Base-by-base conservation (phyloP, 2,329 filamentous ascomycete genomes). In the Diaporthe humulicola region DNA sequence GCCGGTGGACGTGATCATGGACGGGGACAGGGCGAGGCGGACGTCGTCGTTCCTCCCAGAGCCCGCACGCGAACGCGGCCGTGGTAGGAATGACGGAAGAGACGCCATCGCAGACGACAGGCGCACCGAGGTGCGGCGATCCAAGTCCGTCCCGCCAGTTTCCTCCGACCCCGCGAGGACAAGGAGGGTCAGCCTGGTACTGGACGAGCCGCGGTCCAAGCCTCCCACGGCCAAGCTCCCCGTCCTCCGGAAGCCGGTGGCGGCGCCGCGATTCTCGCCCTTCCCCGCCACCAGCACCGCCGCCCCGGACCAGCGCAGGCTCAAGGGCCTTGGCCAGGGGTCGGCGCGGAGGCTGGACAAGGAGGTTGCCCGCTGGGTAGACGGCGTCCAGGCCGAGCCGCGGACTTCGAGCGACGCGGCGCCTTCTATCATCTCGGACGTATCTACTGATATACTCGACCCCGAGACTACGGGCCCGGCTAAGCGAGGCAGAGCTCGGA, bases 271-370 rank as follows among this genome's bases (percentile, higher is more conserved):
- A 7, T 60, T 66, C 33, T 45, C 67, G 5, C 48, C 56, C 8
- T 50, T 71, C 19, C 73, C 56, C 14, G 9, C 45, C 14, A 19
- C 45, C 9, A 2, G 15, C 8, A 9, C 42, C 14, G 48, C 15
- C 17, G 57, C 14, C 5, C 17, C 56, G 4, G 73, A 56, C 3
- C 33, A 45, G 12, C 42, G 19, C 38, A 74, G 61, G 57, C 3
- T 71, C 48, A 74, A 74, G 48, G 73, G 73, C 10, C 52, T 74
- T 28, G 73, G 73, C 36, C 73, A 74, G 36, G 73, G 73, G 0
- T 74, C 73, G n/a, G 17, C 28, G 28, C 42, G 67, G 28, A 52
- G 73, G 25, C 14, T 71, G 10, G 25, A 74, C 54, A 52, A 64
- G 48, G 70, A 70, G 30, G 61, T 74, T 2, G 3, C 56, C 10